These are phyloP conservation scores for Flaveria brownii DNA, from an alignment of 129 eudicot species.

Conservation along the genomic window DNA sequence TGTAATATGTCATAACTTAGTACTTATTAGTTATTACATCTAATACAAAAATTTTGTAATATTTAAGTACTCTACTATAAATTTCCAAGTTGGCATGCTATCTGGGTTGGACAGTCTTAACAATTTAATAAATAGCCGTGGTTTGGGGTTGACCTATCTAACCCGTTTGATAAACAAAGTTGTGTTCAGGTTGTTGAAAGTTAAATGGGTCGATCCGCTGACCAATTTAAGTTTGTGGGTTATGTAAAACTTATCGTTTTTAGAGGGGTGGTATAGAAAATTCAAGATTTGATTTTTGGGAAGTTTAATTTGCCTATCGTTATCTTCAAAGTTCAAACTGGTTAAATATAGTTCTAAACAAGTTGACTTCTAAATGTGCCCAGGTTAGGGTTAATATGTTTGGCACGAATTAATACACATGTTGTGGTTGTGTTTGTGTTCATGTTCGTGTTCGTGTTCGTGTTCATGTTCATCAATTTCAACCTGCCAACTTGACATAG, in stretches of 20 bases:
- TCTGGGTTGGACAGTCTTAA: not conserved
- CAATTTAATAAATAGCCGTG: not conserved
- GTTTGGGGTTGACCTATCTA: not conserved
- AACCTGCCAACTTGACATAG: not conserved
- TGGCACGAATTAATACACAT: not conserved
- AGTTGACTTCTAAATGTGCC: not conserved
- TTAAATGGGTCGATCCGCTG: not conserved
- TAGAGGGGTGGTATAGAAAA: not conserved
- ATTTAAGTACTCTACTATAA: not conserved
- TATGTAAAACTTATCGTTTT: not conserved
- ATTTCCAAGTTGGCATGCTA: conserved; percentile 8
- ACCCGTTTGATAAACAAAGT: not conserved
- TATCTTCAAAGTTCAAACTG: not conserved
- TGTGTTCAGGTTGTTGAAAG: not conserved
- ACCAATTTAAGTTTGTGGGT: not conserved
- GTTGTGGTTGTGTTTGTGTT: too few relatives aligned
- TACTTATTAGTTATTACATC: conserved; percentile 2
- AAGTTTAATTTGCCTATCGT: not conserved
- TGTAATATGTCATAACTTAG: not conserved
- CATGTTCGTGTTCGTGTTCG: not conserved
- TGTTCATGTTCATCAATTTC: not conserved
- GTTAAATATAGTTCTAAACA: not conserved
- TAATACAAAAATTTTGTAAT: not conserved
- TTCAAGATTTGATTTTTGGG: not conserved
- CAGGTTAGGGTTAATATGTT: not conserved